These are phyloP conservation scores for Rhynchosporium agropyri DNA, from an alignment of 2,329 filamentous ascomycete species.

Conservation along the genomic window DNA sequence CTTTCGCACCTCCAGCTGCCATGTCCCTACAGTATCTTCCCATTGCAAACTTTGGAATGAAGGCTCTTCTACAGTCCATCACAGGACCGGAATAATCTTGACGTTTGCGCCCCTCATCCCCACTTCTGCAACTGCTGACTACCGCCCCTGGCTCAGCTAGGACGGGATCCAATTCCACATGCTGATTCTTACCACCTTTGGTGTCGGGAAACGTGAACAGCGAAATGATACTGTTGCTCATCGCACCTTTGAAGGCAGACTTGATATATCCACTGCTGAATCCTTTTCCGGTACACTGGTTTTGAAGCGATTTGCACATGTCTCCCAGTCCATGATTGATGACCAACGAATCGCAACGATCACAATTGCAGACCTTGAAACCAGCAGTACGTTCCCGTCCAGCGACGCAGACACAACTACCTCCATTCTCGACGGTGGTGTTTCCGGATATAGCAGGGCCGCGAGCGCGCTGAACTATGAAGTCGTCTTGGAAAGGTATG, in stretches of 20 bases:
- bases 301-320: background rate
- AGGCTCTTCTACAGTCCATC: background rate
- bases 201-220: background rate
- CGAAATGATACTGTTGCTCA: conserved; percentile 9
- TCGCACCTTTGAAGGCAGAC: background rate
- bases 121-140: background rate
- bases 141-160: background rate
- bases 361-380: conserved; percentile 9
- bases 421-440: background rate
- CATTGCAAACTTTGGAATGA: background rate
- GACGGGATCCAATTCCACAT: conserved; percentile 1
- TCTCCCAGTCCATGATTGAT: background rate
- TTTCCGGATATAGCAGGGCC: background rate
- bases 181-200: background rate
- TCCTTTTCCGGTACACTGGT: background rate
- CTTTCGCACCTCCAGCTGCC: background rate
- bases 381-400: background rate
- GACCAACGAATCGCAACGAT: background rate
- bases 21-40: conserved; percentile 2
- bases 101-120: background rate
- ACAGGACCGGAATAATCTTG: conserved; percentile 8
- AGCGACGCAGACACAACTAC: conserved; percentile 1
- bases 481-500: conserved; percentile 9
- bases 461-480: conserved; percentile 1
- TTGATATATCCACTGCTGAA: conserved; percentile 1